phyloP scores from a whole-genome alignment of 2,329 filamentous ascomycete species.

The Daldinia eschscholtzii region DNA sequence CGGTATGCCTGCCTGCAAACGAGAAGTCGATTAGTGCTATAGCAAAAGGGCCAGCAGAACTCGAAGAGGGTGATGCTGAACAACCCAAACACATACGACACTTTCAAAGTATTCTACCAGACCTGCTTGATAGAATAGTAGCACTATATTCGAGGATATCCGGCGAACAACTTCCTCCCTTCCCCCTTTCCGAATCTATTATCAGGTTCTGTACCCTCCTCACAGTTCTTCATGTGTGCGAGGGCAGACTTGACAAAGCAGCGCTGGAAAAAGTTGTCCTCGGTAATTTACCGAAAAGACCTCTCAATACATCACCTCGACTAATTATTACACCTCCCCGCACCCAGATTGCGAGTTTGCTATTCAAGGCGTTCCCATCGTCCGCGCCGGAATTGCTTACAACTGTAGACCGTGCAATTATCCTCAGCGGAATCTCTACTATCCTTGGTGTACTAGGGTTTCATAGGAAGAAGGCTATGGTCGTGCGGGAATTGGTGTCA shows the following conservation, averaged over 20 bases:
- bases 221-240: slow-evolving; percentile 73
- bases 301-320: slow-evolving; percentile 65
- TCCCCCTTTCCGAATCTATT: slow-evolving; percentile 78
- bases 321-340: slow-evolving; percentile 69
- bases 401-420: slow-evolving; percentile 79
- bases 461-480: slow-evolving; percentile 90
- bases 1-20: slow-evolving; percentile 65
- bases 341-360: slow-evolving; percentile 72
- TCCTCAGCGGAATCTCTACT: slow-evolving; percentile 88
- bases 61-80: slow-evolving; percentile 57
- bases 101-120: slow-evolving; percentile 73
- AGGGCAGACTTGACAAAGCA: slow-evolving; percentile 71
- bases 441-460: slow-evolving; percentile 84
- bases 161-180: slow-evolving; percentile 76
- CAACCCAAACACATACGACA: slow-evolving; percentile 68
- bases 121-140: slow-evolving; percentile 80
- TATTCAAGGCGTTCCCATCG: slow-evolving; percentile 79
- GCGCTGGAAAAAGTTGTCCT: slow-evolving; percentile 75
- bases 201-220: slow-evolving; percentile 80
- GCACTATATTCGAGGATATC: slow-evolving; percentile 79
- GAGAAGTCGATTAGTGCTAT: slow-evolving; percentile 60
- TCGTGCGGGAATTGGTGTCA: slow-evolving; percentile 86
- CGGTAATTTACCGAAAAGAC: slow-evolving; percentile 67
- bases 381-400: slow-evolving; percentile 75
- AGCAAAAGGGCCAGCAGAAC: slow-evolving; percentile 52